phyloP scores from a whole-genome alignment of 768 basidiomycete genomes.

The Mycena sanguinolenta region DNA sequence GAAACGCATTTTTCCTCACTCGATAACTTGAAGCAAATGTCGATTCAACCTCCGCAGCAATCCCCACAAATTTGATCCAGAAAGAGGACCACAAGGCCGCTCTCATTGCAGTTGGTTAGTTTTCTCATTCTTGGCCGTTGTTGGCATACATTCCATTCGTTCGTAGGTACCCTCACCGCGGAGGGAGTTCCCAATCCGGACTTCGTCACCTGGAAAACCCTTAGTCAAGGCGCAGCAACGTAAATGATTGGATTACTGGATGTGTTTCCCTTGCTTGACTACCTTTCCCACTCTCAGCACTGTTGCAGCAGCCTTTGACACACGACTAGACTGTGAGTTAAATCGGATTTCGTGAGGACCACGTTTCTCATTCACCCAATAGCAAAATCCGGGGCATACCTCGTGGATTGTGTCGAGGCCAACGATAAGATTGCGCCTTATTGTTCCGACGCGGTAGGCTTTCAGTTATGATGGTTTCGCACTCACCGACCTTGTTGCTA shows the following conservation, averaged over 20 bases:
- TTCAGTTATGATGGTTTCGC: background rate
- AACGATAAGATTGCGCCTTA: background rate
- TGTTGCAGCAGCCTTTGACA: background rate
- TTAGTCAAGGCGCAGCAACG: background rate
- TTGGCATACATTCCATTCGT: too few species aligned
- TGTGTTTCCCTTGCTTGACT: background rate
- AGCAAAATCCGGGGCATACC: background rate
- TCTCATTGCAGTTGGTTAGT: background rate
- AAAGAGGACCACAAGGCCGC: background rate
- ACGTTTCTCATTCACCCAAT: too few species aligned
- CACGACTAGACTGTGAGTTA: background rate
- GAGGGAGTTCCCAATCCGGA: background rate
- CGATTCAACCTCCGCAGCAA: too few species aligned
- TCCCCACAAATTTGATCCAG: background rate
- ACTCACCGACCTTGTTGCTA: background rate
- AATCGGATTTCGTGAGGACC: background rate
- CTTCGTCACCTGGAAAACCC: background rate
- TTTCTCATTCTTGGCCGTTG: too few species aligned
- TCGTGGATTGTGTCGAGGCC: background rate
- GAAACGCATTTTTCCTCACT: background rate
- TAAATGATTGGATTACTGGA: background rate
- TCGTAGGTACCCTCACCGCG: background rate
- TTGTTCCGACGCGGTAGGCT: background rate
- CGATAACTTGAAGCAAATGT: too few species aligned
- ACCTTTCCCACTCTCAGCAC: background rate